Evolutionary conservation across 2,329 filamentous ascomycete genomes (phyloP), one percentile per base, ranked within the genome.

Genomic region (Pleoardoris graminearum): DNA sequence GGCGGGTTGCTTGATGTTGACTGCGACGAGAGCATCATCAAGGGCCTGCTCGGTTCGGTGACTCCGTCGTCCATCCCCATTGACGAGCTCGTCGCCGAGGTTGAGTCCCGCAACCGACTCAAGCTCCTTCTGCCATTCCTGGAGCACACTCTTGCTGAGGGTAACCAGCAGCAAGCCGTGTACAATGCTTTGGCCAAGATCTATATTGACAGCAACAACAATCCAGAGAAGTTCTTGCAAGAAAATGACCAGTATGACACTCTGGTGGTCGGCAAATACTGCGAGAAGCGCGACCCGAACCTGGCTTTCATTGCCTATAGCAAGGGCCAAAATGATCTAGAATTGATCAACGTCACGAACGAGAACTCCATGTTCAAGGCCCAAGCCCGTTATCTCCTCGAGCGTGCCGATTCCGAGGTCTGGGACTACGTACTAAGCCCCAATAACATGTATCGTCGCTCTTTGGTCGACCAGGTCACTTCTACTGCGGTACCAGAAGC

Each of bases 311-410:
- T 97, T 70, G 90, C 91, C 57, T 99, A 97, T 75, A 84, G 87
- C 66, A 99, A 99, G 81, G 94, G 94, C 17, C 90, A 97, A 76
- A 99, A 99, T 61, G 94, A 99, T 68, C 78, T 99, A 27, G 95
- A 99, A 77, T 84, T 99, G 51, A 93, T 99, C 76, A 94, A 89
- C 75, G 93, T 99, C 69, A 97, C 94, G 69, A 99, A 97, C 66
- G 95, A 99, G 77, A 99, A 99, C 78, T 87, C 90, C n/a, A 99
- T 99, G 94, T 99, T 96, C 83, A 89, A 92, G 67, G 90, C 90
- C n/a, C 94, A 99, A 76, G 93, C 92, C 53, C 88, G 94, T 32
- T 99, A 99, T 75, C 82, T 99, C 21, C 80, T 99, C 47, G 92
- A 97, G 67, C 88, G 94, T 61, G 88, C 90, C 32, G 94, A 99